Evolutionary conservation across 1,139 yeast species (phyloP).

Genomic region (Yamadazyma mexicana): DNA sequence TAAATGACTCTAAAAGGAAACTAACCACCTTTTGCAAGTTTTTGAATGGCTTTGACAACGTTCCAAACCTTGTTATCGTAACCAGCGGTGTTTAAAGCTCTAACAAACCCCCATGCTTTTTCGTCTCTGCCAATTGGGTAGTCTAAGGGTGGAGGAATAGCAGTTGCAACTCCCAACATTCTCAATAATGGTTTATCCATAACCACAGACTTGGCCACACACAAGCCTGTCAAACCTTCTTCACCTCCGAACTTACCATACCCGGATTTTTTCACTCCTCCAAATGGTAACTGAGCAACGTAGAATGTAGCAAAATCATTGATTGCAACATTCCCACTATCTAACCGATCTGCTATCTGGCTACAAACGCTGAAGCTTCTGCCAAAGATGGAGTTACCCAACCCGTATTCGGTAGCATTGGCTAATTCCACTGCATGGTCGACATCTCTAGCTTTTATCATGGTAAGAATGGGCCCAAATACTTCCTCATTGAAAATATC

Average conservation of each 20-base stretch:
- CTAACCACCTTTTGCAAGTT: conserved; percentile 39
- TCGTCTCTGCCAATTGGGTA: conserved; percentile 83
- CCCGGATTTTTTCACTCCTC: conserved; percentile 90
- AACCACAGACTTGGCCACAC: conserved; percentile 82
- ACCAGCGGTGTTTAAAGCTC: conserved; percentile 81
- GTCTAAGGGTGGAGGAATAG: conserved; percentile 84
- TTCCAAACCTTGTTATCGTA: conserved; percentile 78
- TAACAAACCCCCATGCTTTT: conserved; percentile 86
- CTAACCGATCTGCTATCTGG: conserved; percentile 59
- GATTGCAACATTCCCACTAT: conserved; percentile 90
- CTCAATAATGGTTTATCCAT: conserved; percentile 75
- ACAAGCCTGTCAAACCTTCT: conserved; percentile 89
- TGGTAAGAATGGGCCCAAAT: conserved; percentile 84
- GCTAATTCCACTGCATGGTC: conserved; percentile 78
- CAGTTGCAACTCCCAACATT: conserved; percentile 60
- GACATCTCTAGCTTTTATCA: conserved; percentile 67
- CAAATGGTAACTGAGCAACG: conserved; percentile 94
- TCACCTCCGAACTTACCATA: conserved; percentile 97
- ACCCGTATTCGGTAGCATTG: conserved; percentile 84
- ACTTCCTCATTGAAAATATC: conserved; percentile 84
- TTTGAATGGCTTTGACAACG: conserved; percentile 41
- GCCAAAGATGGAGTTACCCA: conserved; percentile 90
- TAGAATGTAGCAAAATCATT: conserved; percentile 96
- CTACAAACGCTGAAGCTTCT: conserved; percentile 54
- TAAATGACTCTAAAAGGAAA: not conserved